Evolutionary conservation across 2,329 filamentous ascomycete species (phyloP), one percentile per base, ranked within the genome.

Genomic region (Paraconiothyrium sp.): DNA sequence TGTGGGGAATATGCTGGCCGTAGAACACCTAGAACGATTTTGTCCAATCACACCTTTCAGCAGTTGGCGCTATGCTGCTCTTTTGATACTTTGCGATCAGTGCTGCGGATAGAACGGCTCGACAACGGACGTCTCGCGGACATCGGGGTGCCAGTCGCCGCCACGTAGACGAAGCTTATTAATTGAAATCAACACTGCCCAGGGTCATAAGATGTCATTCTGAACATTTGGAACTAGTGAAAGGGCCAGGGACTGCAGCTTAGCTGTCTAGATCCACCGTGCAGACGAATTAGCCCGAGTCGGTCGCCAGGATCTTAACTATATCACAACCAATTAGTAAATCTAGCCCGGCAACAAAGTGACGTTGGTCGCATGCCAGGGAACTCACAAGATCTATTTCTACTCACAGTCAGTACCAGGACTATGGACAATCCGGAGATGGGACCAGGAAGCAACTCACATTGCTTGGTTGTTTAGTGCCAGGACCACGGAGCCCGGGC

Each of bases 41-140:
- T 20, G 13, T 27, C 54, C 54, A 56, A 56, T 47, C 22, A 20
- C 34, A 11, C 5, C 4, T n/a, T n/a, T 13, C 1, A 3, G 16
- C 16, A 22, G 3, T 13, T 46, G 20, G 52, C 52, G 27, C 41
- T 5, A 27, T 56, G 11, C 30, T 4, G 6, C 13, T n/a, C 30
- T 22, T 27, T 4, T 44, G 39, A 44, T 55, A 27, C 39, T 46
- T 46, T 46, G 52, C 54, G 54, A 46, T 48, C 43, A 37, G 32
- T 56, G 54, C 43, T 47, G 39, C 54, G 54, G 54, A 34, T 35
- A 47, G 32, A 30, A 37, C 54, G 54, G 54, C 54, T 47, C 43
- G 43, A 30, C 41, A 11, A 16, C 22, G 35, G 37, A 22, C 32
- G 20, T 43, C 13, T 27, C 9, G 50, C 24, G 48, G 32, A 35